A percentile compares a stretch with the other conserved stretches of the same genome.
These are phyloP conservation scores for Mycena citricolor DNA, from an alignment of 1,284 basidiomycete species.

Conservation along the genomic window DNA sequence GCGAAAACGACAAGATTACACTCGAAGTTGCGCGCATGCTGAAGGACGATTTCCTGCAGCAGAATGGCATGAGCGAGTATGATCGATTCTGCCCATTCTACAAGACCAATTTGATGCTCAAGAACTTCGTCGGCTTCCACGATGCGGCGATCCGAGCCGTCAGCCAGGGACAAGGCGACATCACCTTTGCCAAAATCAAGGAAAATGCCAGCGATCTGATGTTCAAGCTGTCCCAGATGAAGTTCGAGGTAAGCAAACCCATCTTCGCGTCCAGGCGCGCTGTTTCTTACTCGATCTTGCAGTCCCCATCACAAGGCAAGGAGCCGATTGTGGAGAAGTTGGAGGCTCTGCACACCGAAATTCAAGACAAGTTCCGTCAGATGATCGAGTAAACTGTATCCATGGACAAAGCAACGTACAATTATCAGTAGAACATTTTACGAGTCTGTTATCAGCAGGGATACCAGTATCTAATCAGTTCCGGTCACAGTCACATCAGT, in stretches of 20 bases:
- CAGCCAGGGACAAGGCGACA: constrained; percentile 76
- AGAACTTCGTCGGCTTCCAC: constrained; percentile 95
- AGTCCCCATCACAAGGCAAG: constrained; percentile 86
- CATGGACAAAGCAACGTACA: too few relatives aligned
- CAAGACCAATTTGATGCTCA: constrained; percentile 96
- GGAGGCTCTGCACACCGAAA: constrained; percentile 77
- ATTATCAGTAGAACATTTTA: too few relatives aligned
- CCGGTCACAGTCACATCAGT: too few relatives aligned
- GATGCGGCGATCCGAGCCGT: constrained; percentile 87
- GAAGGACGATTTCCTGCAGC: constrained; percentile 98
- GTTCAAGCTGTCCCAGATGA: constrained; percentile 98
- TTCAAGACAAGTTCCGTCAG: constrained; percentile 87
- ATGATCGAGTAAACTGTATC: constrained; percentile 64
- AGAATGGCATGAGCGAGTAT: constrained; percentile 98
- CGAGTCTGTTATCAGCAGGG: too few relatives aligned
- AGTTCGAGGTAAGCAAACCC: constrained; percentile 79
- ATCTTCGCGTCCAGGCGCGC: background rate
- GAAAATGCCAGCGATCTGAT: constrained; percentile 87
- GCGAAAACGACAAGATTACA: constrained; percentile 98
- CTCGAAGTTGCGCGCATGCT: constrained; percentile 97
- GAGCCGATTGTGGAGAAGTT: constrained; percentile 79
- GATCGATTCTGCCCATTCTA: constrained; percentile 98
- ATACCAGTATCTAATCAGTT: too few relatives aligned
- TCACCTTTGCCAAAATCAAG: constrained; percentile 93
- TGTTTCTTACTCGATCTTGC: constrained; percentile 23